phyloP scores from a whole-genome alignment of 345 rosid species.

The Adansonia digitata region DNA sequence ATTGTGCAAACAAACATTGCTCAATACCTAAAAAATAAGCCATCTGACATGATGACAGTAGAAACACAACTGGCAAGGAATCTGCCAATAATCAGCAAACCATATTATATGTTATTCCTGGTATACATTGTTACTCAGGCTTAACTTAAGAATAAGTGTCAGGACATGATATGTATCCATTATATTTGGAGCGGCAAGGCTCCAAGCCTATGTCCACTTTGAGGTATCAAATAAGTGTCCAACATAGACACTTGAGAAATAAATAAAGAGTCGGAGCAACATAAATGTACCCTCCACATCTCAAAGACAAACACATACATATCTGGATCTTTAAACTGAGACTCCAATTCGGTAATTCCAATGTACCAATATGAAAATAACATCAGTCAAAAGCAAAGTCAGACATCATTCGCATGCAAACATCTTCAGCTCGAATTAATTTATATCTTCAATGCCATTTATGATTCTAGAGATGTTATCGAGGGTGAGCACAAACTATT shows the following conservation, averaged over 20 bases:
- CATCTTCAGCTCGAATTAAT: not conserved
- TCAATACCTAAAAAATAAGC: not conserved
- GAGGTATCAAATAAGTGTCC: not conserved
- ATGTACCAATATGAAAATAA: not conserved
- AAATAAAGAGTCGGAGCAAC: not conserved
- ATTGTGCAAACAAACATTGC: not conserved
- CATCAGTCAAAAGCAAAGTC: not conserved
- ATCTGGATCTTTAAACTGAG: not conserved
- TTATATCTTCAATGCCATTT: not conserved
- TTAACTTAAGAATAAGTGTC: not conserved
- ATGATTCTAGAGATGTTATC: not conserved
- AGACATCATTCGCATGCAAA: not conserved
- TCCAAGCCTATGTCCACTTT: not conserved
- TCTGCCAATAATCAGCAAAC: not conserved
- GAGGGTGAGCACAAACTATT: not conserved
- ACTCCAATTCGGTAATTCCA: not conserved
- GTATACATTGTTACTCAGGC: not conserved
- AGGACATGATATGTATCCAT: not conserved
- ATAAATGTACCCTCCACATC: not conserved
- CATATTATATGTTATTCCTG: not conserved
- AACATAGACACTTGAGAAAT: not conserved
- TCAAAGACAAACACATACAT: not conserved
- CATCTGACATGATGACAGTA: not conserved
- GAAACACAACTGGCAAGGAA: not conserved
- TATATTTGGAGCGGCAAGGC: not conserved